Evolutionary conservation across 176 grass and related monocot genomes (phyloP).

Genomic region (Areca catechu): DNA sequence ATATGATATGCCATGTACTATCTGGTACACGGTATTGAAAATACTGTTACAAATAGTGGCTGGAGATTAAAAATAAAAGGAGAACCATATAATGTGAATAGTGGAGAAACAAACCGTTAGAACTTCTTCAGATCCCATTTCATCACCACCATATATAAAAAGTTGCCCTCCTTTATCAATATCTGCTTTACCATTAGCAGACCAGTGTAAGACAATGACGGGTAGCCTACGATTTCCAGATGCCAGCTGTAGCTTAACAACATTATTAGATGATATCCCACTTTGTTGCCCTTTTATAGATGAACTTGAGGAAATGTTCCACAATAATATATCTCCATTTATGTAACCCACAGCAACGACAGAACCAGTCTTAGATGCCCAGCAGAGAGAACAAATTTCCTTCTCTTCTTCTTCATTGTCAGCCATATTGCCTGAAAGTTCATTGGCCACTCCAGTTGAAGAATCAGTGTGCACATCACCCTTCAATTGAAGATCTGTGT

Average conservation of each 20-base stretch:
- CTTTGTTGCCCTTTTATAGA: constrained; percentile 47
- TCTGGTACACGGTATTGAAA: too few relatives aligned
- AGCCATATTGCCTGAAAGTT: constrained; percentile 31
- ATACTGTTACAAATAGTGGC: too few relatives aligned
- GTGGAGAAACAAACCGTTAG: constrained; percentile 44
- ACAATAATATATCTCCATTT: constrained; percentile 84
- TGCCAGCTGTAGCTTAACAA: constrained; percentile 78
- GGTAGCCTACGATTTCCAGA: constrained; percentile 76
- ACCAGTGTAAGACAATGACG: constrained; percentile 94
- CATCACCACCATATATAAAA: constrained; percentile 96
- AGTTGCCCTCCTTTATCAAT: constrained; percentile 60
- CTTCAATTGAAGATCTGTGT: constrained; percentile 46
- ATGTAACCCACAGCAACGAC: constrained; percentile 70
- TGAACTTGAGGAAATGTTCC: constrained; percentile 47
- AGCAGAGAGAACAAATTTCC: constrained; percentile 87
- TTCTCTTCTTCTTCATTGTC: constrained; percentile 56
- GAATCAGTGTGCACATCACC: constrained; percentile 18
- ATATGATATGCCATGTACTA: too few relatives aligned
- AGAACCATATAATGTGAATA: constrained; percentile 3
- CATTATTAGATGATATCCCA: constrained; percentile 29
- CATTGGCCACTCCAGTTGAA: constrained; percentile 19
- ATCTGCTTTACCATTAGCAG: constrained; percentile 34
- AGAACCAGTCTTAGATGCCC: constrained; percentile 58
- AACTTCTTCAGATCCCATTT: constrained; percentile 99
- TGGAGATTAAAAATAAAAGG: not conserved